phyloP scores from a whole-genome alignment of 2,329 filamentous ascomycete species.

The Colletotrichum scovillei region DNA sequence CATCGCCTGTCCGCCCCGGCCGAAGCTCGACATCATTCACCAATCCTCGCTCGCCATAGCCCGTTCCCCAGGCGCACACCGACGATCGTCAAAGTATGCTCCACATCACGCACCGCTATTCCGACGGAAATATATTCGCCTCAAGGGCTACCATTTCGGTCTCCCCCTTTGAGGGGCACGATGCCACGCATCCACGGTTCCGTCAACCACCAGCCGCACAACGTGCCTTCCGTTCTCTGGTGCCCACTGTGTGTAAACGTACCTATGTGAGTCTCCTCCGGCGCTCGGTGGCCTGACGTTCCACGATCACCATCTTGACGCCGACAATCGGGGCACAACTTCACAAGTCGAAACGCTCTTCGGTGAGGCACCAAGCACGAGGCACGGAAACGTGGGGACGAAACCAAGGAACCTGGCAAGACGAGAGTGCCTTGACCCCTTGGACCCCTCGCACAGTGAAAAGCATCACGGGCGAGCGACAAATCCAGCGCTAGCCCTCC shows the following conservation, averaged over 20 bases:
- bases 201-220: background rate
- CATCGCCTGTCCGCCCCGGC: conserved; percentile 28
- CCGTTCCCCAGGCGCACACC: conserved; percentile 12
- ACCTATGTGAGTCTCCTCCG: background rate
- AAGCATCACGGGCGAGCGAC: conserved; percentile 5
- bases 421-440: conserved; percentile 16
- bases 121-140: conserved; percentile 12
- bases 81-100: conserved; percentile 21
- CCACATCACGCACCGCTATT: conserved; percentile 3
- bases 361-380: background rate
- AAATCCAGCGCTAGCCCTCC: background rate
- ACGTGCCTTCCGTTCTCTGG: background rate
- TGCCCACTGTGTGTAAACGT: background rate
- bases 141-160: background rate
- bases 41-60: background rate
- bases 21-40: conserved; percentile 4
- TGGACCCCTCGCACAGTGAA: conserved; percentile 22
- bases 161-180: background rate
- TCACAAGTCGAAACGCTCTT: background rate
- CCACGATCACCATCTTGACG: conserved; percentile 13
- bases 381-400: conserved; percentile 7
- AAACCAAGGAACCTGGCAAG: conserved; percentile 29
- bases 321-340: background rate
- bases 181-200: background rate
- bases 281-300: conserved; percentile 8